Base-by-base conservation (phyloP, 306 rosid species). In the Acacia crassicarpa region DNA sequence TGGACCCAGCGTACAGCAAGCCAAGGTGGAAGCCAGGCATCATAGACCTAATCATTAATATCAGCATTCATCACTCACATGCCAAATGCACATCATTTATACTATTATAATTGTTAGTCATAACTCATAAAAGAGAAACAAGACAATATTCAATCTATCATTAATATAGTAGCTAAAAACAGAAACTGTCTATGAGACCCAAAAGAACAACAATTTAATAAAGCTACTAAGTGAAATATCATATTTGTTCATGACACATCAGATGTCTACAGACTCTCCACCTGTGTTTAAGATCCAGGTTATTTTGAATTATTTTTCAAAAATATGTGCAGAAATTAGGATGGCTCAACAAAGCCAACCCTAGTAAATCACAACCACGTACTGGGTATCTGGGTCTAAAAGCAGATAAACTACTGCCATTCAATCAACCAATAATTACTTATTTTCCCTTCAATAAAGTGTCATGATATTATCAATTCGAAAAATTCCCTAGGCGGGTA, bases 11-110 rank as follows among this genome's bases (percentile, higher is more conserved):
- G 97, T 19, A 84, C 86, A 82, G 91, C 94, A 78, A 95, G 92
- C 99, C 98, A 95, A 78, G 90, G 91, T 62, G 99, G 99, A 86
- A 95, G 87, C 98, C 99, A 95, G 72, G 96, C 91, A 75, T 85
- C 88, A 83, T 92, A 97, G 78, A 81, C 91, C 99, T 95, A 90
- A 84, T 80, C 76, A 81, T 70, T 75, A 54, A 86, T 61, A 54
- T 62, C 43, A 83, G 45, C 53, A 62, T 77, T 76, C 84, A 67
- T 84, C 84, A 86, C 74, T 19, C 10, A 30, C 14, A 65, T 46
- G 63, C 81, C 20, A 41, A 43, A 8, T 79, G 41, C 59, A 70
- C 72, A 62, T 40, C 8, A 75, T 14, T 30, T 16, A 65, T 58
- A 75, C 38, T 45, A 43, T n/a, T 79, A 65, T 35, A 45, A 77